These are phyloP conservation scores for Rhododendron griersonianum DNA, from an alignment of 148 eudicot genomes.

Conservation along the genomic window DNA sequence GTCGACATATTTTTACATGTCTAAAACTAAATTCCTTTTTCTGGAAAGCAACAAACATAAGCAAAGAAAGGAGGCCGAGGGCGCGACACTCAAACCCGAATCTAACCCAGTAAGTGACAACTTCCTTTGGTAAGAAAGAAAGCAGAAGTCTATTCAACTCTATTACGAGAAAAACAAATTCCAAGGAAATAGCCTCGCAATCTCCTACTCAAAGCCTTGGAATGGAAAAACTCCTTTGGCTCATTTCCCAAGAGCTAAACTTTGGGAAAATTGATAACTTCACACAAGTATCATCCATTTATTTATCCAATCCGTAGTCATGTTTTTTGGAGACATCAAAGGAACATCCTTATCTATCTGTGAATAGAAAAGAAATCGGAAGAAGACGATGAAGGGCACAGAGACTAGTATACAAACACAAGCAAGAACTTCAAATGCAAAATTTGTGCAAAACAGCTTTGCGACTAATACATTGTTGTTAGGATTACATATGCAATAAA, in stretches of 20 bases:
- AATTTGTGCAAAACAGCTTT: not conserved
- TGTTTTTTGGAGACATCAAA: not conserved
- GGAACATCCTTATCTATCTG: not conserved
- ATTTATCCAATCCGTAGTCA: not conserved
- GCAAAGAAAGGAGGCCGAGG: not conserved
- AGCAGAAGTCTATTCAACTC: not conserved
- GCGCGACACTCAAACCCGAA: not conserved
- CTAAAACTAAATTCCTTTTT: too few relatives aligned
- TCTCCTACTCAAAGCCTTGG: not conserved
- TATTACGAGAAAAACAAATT: not conserved
- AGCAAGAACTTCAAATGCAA: not conserved
- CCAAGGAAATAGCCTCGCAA: not conserved
- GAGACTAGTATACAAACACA: not conserved
- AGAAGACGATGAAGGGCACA: not conserved
- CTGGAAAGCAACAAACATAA: not conserved
- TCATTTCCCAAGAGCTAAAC: not conserved
- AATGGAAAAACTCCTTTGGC: not conserved
- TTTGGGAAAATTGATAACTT: not conserved
- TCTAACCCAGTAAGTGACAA: not conserved
- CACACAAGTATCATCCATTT: not conserved
- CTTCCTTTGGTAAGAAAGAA: not conserved
- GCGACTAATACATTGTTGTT: not conserved
- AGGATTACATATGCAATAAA: not conserved
- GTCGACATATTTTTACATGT: not conserved
- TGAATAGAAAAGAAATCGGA: not conserved